These are phyloP conservation scores for Monilinia vaccinii-corymbosi DNA, from an alignment of 2,329 filamentous ascomycete genomes.

Conservation along the genomic window DNA sequence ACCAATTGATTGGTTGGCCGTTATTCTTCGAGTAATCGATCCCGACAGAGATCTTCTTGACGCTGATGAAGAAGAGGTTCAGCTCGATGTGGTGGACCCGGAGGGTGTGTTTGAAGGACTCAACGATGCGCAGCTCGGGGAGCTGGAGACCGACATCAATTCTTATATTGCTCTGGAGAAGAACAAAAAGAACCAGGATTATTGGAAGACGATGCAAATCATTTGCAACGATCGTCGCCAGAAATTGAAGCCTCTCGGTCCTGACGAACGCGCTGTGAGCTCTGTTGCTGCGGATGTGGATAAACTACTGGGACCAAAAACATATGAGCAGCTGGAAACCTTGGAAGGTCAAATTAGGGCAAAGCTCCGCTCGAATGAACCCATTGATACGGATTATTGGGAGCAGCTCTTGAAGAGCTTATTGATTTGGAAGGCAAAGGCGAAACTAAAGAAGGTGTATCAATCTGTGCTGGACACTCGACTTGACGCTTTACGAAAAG, in stretches of 20 bases:
- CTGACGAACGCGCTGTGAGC: constrained; percentile 64
- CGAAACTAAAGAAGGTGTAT: constrained; percentile 70
- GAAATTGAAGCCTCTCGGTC: constrained; percentile 48
- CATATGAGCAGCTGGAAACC: constrained; percentile 73
- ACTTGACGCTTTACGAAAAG: constrained; percentile 53
- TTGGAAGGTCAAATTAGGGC: constrained; percentile 79
- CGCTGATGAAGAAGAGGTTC: constrained; percentile 61
- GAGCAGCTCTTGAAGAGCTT: constrained; percentile 81
- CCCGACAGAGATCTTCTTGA: constrained; percentile 77
- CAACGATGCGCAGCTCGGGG: constrained; percentile 54
- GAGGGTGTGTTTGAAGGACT: constrained; percentile 71
- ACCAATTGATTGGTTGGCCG: constrained; percentile 87
- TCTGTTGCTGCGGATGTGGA: constrained; percentile 85
- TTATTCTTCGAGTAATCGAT: constrained; percentile 83
- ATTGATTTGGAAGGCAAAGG: constrained; percentile 84
- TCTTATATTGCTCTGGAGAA: constrained; percentile 76
- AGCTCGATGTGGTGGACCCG: constrained; percentile 70
- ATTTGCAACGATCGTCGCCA: constrained; percentile 70
- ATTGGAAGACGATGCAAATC: constrained; percentile 84
- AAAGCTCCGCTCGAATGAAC: constrained; percentile 78
- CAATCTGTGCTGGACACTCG: constrained; percentile 65
- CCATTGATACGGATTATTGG: constrained; percentile 95
- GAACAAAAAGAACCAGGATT: constrained; percentile 69
- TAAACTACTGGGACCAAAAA: constrained; percentile 75
- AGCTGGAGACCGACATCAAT: constrained; percentile 72